Conservation (phyloP, 116 monocot genomes). For the Trichopus zeylanicus region DNA sequence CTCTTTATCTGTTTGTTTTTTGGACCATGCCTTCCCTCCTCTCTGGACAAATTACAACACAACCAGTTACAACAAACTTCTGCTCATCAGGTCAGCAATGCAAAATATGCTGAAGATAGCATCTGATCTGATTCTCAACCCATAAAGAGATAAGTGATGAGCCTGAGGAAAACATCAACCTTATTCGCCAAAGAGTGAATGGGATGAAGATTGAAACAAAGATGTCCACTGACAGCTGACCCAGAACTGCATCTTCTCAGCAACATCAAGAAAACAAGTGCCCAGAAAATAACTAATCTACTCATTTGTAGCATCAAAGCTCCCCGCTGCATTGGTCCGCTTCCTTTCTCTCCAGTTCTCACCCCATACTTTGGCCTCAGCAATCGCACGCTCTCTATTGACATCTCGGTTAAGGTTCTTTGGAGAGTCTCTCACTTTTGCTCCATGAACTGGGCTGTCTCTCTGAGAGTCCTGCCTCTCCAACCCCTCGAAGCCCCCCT, state of each 20-base stretch:
- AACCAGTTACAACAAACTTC: background rate
- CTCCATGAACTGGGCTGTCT: constrained; percentile 49
- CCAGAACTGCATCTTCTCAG: background rate
- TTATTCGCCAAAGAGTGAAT: background rate
- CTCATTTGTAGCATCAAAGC: constrained; percentile 36
- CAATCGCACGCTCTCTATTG: constrained; percentile 58
- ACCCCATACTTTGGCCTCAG: constrained; percentile 75
- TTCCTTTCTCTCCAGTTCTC: constrained; percentile 77
- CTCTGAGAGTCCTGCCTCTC: constrained; percentile 34
- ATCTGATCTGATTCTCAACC: background rate
- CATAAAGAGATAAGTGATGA: background rate
- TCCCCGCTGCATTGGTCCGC: constrained; percentile 10
- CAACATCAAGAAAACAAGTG: background rate
- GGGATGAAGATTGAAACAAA: background rate
- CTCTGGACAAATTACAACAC: background rate
- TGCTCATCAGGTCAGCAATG: background rate
- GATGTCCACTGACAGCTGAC: background rate
- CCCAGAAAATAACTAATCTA: constrained; percentile 2
- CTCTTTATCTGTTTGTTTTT: background rate
- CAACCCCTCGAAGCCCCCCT: constrained; percentile 42
- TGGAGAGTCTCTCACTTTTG: constrained; percentile 27
- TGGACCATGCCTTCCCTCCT: background rate
- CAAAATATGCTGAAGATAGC: background rate
- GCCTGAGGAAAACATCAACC: background rate
- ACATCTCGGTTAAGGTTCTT: constrained; percentile 11